Percentiles rank a stretch among this genome's conserved stretches.
Evolutionary conservation across 2,329 filamentous ascomycete species (phyloP).

Genomic region (Nemania sp.): DNA sequence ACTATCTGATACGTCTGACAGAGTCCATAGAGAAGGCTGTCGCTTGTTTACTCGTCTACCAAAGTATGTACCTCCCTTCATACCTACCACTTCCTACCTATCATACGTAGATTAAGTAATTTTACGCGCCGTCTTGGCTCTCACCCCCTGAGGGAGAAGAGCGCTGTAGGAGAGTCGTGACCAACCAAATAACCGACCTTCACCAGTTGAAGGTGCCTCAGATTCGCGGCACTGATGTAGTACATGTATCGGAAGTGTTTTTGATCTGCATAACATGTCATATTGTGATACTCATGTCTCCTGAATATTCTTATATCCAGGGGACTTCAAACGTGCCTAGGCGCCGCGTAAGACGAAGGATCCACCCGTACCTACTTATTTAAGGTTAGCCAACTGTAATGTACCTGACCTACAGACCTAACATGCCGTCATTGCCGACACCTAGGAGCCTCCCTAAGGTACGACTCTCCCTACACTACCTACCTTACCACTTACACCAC

Average conservation of each 20-base stretch:
- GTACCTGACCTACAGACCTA: background rate
- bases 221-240: too few relatives aligned
- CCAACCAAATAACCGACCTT: too few relatives aligned
- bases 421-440: constrained; percentile 24
- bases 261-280: background rate
- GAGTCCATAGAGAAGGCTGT: background rate
- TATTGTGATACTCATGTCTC: background rate
- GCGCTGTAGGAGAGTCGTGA: too few relatives aligned
- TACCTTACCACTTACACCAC: too few relatives aligned
- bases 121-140: background rate
- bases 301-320: background rate
- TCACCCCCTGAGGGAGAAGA: background rate
- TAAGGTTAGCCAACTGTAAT: too few relatives aligned
- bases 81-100: background rate
- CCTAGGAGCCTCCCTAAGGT: constrained; percentile 13
- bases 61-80: too few relatives aligned
- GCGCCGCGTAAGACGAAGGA: constrained; percentile 3
- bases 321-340: too few relatives aligned
- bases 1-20: too few relatives aligned
- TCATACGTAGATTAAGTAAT: background rate
- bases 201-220: too few relatives aligned
- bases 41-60: background rate
- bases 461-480: too few relatives aligned
- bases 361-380: background rate
- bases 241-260: background rate